These are phyloP conservation scores for Centrapalus pauciflorus DNA, from an alignment of 129 eudicot genomes.

Conservation along the genomic window DNA sequence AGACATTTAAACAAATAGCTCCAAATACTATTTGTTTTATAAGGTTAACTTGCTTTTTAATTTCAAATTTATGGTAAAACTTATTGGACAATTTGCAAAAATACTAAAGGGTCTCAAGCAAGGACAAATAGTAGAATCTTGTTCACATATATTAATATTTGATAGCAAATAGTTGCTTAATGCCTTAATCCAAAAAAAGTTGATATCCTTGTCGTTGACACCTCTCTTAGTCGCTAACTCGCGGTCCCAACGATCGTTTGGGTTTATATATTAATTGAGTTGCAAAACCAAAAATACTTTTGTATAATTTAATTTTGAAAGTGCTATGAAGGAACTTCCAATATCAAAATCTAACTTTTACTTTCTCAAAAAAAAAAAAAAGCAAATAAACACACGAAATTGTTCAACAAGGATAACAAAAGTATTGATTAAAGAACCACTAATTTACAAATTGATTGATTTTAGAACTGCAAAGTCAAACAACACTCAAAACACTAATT, in stretches of 20 bases:
- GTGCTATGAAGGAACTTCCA: neutral
- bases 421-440: conserved; percentile 1
- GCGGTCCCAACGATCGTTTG: too few species aligned
- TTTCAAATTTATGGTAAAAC: too few species aligned
- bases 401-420: conserved; percentile 5
- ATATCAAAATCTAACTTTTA: neutral
- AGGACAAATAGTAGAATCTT: neutral
- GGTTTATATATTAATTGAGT: neutral
- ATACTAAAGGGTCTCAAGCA: neutral
- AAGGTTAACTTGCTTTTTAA: too few species aligned
- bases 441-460: conserved; percentile 7
- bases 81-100: neutral
- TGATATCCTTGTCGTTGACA: neutral
- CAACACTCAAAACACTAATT: neutral
- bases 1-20: too few species aligned
- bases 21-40: too few species aligned
- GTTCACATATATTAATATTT: neutral
- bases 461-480: conserved; percentile 17
- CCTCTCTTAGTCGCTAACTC: too few species aligned
- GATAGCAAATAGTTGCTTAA: too few species aligned
- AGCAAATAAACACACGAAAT: neutral
- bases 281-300: neutral
- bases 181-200: neutral
- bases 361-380: neutral
- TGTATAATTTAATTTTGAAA: neutral